These are phyloP conservation scores for Termitomyces sp. DNA, from an alignment of 768 basidiomycete species.

Conservation along the genomic window DNA sequence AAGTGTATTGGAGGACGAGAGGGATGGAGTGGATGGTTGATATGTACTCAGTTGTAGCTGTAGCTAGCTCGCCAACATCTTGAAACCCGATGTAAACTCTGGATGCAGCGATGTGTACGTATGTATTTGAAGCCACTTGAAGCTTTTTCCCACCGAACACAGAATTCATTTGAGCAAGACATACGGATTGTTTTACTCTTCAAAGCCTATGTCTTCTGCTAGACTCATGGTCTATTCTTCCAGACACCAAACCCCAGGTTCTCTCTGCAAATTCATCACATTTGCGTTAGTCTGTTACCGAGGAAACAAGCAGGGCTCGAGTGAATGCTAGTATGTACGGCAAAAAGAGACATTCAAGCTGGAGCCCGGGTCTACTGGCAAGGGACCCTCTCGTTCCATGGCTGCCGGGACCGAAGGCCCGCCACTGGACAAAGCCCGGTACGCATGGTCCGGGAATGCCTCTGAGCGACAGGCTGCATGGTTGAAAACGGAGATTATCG, in stretches of 20 bases:
- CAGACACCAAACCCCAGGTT: background rate
- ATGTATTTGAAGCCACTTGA: background rate
- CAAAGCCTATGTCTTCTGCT: background rate
- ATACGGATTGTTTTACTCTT: background rate
- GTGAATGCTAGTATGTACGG: background rate
- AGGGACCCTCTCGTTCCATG: background rate
- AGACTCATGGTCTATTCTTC: background rate
- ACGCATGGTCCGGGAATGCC: background rate
- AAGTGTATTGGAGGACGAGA: constrained; percentile 27
- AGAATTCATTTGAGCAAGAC: background rate
- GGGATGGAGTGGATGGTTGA: constrained; percentile 45
- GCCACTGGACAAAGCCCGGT: background rate
- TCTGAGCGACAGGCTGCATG: background rate
- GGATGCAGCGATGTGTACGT: background rate
- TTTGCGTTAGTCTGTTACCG: background rate
- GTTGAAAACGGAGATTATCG: background rate
- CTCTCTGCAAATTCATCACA: background rate
- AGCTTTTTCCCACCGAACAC: too few relatives aligned
- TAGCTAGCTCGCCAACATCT: background rate
- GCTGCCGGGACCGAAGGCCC: too few relatives aligned
- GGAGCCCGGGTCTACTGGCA: background rate
- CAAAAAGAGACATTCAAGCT: background rate
- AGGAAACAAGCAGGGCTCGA: background rate
- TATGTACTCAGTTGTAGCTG: constrained; percentile 6
- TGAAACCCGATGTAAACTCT: background rate